Base-by-base conservation (phyloP, 306 rosid genomes). In the Spatholobus suberectus region DNA sequence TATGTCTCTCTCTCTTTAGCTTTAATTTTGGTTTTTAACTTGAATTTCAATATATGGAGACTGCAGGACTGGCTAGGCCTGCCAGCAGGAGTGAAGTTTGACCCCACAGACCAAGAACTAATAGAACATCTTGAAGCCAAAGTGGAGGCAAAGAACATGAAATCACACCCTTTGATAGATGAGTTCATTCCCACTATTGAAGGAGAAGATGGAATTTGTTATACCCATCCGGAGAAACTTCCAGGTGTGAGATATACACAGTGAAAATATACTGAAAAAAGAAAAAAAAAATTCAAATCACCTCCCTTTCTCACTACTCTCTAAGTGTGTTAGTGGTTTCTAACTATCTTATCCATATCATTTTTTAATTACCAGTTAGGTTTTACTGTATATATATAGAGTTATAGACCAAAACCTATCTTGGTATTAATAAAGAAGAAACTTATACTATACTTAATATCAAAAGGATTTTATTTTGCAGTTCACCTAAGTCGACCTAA, bases 201-300 rank as follows among this genome's bases (percentile, higher is more conserved):
- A 90, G 98, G 98, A 69, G 99, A 96, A 78, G 99, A 96, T 83
- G 99, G 99, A 24, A 96, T 96, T 86, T 96, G 99, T 82, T 96
- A 96, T 73, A 96, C 99, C 80, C 99, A 96, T 91, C 99, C 99
- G 2, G 99, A 96, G 58, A 96, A 96, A 90, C 97, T 96, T 67
- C 99, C 99, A 75, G 99, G 99, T 70, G 38, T 41, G 74, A 40
- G 51, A 67, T 17, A 9, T 35, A 8, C 10, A 67, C 2, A 27
- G 7, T 29, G 2, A 62, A 62, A 29, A 27, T 27, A 62, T 29
- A 46, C 34, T 17, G 14, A 14, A 38, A 41, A 29, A 29, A 29
- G 3, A 29, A 29, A 81, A 41, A 78, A 15, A 37, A 4, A 27
- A 63, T 32, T 61, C 3, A 32, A 40, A 1, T 70, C 49, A 6